Conservation (phyloP, 2,329 filamentous ascomycete genomes). For the Calcarisporium arbuscula region DNA sequence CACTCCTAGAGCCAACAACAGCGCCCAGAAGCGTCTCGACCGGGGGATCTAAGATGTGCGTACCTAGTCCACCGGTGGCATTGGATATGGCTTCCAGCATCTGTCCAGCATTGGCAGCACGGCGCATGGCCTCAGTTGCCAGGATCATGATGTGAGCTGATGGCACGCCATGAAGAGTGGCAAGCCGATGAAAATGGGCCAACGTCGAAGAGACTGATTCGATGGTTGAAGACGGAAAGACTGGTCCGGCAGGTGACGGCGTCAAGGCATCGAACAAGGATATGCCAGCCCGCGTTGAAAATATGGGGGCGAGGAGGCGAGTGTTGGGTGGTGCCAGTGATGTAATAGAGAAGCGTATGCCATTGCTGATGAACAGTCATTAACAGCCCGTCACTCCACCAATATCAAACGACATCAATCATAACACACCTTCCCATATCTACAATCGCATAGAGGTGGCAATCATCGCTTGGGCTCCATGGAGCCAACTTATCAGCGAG, state of each 20-base stretch:
- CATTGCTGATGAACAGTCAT: constrained; percentile 59
- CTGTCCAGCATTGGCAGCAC: constrained; percentile 64
- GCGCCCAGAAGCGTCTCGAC: constrained; percentile 81
- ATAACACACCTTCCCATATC: constrained; percentile 51
- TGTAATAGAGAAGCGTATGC: constrained; percentile 87
- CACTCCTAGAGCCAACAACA: constrained; percentile 69
- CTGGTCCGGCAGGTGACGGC: constrained; percentile 32
- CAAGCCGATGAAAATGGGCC: constrained; percentile 64
- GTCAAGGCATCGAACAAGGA: constrained; percentile 80
- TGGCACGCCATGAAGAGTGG: constrained; percentile 62
- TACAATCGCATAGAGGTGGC: constrained; percentile 49
- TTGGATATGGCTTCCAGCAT: constrained; percentile 61
- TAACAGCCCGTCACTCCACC: no score
- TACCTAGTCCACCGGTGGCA: constrained; percentile 56
- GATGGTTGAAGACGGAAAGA: constrained; percentile 53
- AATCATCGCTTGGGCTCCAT: constrained; percentile 40
- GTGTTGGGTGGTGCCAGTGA: constrained; percentile 65
- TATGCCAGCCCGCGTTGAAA: constrained; percentile 70
- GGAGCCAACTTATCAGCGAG: constrained; percentile 39
- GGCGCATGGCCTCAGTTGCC: constrained; percentile 84
- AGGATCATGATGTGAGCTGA: constrained; percentile 63
- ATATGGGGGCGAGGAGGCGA: constrained; percentile 70
- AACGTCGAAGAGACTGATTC: constrained; percentile 59
- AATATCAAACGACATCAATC: constrained; percentile 4
- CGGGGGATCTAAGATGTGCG: constrained; percentile 67